Evolutionary conservation across 768 basidiomycete species (phyloP).

Genomic region (Macrolepiota fuliginosa): DNA sequence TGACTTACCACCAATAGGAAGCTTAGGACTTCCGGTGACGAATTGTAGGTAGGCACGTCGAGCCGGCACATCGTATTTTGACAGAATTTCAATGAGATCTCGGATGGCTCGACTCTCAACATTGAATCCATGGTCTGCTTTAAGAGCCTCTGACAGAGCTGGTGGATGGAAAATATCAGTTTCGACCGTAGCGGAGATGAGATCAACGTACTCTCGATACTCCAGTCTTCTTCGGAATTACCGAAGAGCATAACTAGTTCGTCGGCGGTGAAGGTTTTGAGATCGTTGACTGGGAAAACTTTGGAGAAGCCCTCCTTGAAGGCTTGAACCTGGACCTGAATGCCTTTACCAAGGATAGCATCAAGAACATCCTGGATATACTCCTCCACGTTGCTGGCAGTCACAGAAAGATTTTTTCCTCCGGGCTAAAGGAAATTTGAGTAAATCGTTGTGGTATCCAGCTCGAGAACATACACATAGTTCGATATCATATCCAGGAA

Average conservation of each 20-base stretch:
- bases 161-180: slow-evolving; percentile 2
- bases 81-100: slow-evolving; percentile 84
- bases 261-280: slow-evolving; percentile 90
- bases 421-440: slow-evolving; percentile 49
- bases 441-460: not conserved
- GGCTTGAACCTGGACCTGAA: slow-evolving; percentile 76
- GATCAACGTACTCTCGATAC: slow-evolving; percentile 69
- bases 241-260: slow-evolving; percentile 97
- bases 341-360: slow-evolving; percentile 81
- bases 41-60: slow-evolving; percentile 94
- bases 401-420: slow-evolving; percentile 80
- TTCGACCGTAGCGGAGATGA: slow-evolving; percentile 2
- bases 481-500: slow-evolving; percentile 95
- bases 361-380: slow-evolving; percentile 88
- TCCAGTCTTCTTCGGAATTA: slow-evolving; percentile 98
- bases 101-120: slow-evolving; percentile 90
- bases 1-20: slow-evolving; percentile 87
- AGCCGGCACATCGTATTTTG: slow-evolving; percentile 66
- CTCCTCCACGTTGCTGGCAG: slow-evolving; percentile 82
- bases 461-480: slow-evolving; percentile 56
- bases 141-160: slow-evolving; percentile 89
- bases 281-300: slow-evolving; percentile 90
- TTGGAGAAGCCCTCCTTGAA: slow-evolving; percentile 96
- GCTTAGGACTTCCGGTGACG: slow-evolving; percentile 94
- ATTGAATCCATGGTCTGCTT: slow-evolving; percentile 98